Evolutionary conservation across 768 basidiomycete genomes (phyloP).

Genomic region (Agaricus sinodeliciosus): DNA sequence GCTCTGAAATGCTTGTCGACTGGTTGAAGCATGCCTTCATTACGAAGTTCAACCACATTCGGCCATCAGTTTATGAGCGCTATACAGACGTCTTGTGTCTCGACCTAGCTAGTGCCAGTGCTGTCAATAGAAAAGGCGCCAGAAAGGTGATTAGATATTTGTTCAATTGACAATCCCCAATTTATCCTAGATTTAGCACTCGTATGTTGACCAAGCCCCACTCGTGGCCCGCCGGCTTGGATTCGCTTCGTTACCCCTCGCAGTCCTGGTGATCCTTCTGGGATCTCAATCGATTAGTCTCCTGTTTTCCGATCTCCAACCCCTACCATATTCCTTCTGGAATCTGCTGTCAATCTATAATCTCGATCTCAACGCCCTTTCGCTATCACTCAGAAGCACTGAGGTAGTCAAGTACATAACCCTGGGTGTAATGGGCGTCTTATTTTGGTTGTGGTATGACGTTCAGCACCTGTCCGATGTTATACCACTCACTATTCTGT

Average conservation of each 20-base stretch:
- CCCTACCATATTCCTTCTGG: constrained; percentile 7
- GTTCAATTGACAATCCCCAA: constrained; percentile 3
- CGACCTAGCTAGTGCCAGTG: constrained; percentile 79
- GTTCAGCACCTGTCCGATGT: constrained; percentile 14
- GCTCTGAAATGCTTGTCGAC: constrained; percentile 92
- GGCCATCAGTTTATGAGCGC: constrained; percentile 90
- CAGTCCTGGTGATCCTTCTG: constrained; percentile 73
- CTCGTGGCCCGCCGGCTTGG: constrained; percentile 90
- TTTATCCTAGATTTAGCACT: constrained; percentile 44
- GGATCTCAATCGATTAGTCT: constrained; percentile 65
- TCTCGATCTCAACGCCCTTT: constrained; percentile 35
- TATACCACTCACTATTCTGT: neutral
- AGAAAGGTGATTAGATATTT: constrained; percentile 48
- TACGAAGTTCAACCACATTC: constrained; percentile 98
- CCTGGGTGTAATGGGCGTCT: constrained; percentile 56
- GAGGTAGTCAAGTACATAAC: constrained; percentile 50
- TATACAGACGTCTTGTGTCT: constrained; percentile 94
- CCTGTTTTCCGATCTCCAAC: constrained; percentile 40
- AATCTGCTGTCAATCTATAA: constrained; percentile 10
- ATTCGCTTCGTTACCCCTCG: constrained; percentile 88
- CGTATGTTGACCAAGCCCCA: constrained; percentile 93
- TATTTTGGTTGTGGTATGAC: constrained; percentile 83
- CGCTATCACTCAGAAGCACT: constrained; percentile 21
- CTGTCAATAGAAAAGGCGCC: constrained; percentile 57
- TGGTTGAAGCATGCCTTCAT: constrained; percentile 99